A percentile compares a stretch with the other conserved stretches of the same genome.
These are phyloP conservation scores for Solanum ossicruentum DNA, from an alignment of 257 asterid genomes.

Conservation along the genomic window DNA sequence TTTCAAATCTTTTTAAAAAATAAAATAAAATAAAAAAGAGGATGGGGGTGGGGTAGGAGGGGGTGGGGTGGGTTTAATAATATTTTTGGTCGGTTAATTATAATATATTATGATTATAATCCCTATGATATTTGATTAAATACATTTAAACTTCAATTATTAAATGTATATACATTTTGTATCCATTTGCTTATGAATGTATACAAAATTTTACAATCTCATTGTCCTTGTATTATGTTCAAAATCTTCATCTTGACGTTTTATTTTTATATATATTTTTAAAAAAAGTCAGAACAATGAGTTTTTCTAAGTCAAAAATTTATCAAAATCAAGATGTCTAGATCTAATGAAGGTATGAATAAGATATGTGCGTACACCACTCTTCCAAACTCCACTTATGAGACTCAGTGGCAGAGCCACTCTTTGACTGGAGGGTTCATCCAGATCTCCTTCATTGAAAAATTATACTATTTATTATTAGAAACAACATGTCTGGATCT, in stretches of 20 bases:
- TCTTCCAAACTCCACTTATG: neutral
- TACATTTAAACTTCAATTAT: neutral
- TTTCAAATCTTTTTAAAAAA: neutral
- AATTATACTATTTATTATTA: neutral
- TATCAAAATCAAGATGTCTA: neutral
- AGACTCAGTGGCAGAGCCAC: too few species aligned
- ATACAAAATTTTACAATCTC: too few species aligned
- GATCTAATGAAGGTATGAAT: neutral
- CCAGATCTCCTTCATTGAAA: too few species aligned
- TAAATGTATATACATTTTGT: too few species aligned
- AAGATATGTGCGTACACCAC: neutral
- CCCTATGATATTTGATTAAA: neutral
- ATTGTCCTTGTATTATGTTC: too few species aligned
- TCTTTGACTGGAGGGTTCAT: too few species aligned
- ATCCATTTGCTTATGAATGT: neutral
- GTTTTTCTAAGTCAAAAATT: neutral
- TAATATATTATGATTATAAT: neutral
- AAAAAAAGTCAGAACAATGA: too few species aligned
- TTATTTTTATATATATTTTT: too few species aligned
- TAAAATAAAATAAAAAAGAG: neutral
- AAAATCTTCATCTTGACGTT: too few species aligned
- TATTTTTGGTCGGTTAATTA: neutral
- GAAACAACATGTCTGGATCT: neutral
- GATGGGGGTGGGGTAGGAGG: neutral
- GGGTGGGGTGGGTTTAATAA: neutral